These are phyloP conservation scores for Quercus ilex DNA, from an alignment of 306 rosid genomes.

Conservation along the genomic window DNA sequence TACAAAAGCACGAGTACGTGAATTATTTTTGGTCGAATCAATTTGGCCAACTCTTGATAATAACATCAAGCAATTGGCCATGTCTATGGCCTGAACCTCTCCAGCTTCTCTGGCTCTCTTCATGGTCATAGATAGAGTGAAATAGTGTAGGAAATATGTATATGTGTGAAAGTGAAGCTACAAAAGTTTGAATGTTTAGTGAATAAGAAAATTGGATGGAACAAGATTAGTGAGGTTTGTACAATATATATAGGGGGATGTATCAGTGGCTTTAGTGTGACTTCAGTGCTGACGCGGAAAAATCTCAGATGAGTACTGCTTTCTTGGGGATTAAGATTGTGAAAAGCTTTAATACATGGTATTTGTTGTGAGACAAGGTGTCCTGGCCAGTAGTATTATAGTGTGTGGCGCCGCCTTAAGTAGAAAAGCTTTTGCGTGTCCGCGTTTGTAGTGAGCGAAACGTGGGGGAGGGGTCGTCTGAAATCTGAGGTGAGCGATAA, in stretches of 20 bases:
- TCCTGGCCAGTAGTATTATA: no score
- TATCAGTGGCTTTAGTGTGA: neutral
- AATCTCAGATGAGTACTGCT: neutral
- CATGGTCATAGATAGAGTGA: conserved; percentile 16
- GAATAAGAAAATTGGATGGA: neutral
- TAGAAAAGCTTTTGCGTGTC: conserved; percentile 6
- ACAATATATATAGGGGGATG: neutral
- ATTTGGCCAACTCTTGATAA: conserved; percentile 38
- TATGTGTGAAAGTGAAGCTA: neutral
- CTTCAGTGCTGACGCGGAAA: neutral
- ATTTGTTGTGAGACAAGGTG: neutral
- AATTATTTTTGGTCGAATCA: neutral
- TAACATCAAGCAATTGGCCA: conserved; percentile 49
- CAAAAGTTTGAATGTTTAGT: neutral
- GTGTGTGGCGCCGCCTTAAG: no score
- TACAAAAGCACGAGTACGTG: conserved; percentile 23
- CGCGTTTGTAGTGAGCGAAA: neutral
- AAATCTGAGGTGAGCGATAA: no score
- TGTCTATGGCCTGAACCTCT: neutral
- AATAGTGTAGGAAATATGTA: no score
- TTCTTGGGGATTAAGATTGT: conserved; percentile 12
- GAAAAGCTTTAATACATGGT: neutral
- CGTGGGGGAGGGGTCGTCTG: no score
- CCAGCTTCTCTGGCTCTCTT: conserved; percentile 45
- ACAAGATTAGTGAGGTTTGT: neutral